phyloP scores from a whole-genome alignment of 768 basidiomycete species.

The Mycena indigotica region DNA sequence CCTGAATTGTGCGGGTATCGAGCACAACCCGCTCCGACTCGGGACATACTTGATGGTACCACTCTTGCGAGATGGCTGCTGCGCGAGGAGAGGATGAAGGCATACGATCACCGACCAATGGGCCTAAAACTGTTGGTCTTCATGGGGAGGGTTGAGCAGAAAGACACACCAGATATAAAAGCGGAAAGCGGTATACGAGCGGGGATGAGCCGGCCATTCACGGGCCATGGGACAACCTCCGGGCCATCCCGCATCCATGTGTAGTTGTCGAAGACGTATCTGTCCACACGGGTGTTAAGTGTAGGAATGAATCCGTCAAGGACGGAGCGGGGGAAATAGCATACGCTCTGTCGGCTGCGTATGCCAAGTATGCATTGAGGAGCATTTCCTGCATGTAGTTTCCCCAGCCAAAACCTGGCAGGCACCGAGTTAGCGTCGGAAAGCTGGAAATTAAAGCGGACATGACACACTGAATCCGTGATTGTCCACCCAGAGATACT shows the following conservation, averaged over 20 bases:
- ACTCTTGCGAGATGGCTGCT: conserved; percentile 43
- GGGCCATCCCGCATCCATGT: background rate
- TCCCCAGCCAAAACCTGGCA: conserved; percentile 58
- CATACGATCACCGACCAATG: conserved; percentile 45
- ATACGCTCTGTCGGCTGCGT: conserved; percentile 49
- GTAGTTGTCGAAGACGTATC: conserved; percentile 1
- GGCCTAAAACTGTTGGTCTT: conserved; percentile 36
- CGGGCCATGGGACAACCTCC: background rate
- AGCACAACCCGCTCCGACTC: conserved; percentile 24
- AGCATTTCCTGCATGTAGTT: conserved; percentile 63
- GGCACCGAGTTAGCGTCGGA: background rate
- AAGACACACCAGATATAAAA: background rate
- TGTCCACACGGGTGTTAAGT: background rate
- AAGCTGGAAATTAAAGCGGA: conserved; percentile 42
- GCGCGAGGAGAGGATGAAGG: conserved; percentile 37
- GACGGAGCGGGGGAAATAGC: conserved; percentile 31
- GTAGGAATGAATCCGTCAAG: background rate
- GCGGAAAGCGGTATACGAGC: background rate
- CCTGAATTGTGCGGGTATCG: background rate
- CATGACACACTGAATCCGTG: conserved; percentile 45
- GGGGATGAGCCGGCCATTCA: background rate
- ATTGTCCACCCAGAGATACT: conserved; percentile 52
- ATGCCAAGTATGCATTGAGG: conserved; percentile 52
- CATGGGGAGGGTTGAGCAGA: background rate
- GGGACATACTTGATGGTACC: conserved; percentile 47